Conservation (phyloP, 2,329 filamentous ascomycete species). For the Trichoderma aggressivum region DNA sequence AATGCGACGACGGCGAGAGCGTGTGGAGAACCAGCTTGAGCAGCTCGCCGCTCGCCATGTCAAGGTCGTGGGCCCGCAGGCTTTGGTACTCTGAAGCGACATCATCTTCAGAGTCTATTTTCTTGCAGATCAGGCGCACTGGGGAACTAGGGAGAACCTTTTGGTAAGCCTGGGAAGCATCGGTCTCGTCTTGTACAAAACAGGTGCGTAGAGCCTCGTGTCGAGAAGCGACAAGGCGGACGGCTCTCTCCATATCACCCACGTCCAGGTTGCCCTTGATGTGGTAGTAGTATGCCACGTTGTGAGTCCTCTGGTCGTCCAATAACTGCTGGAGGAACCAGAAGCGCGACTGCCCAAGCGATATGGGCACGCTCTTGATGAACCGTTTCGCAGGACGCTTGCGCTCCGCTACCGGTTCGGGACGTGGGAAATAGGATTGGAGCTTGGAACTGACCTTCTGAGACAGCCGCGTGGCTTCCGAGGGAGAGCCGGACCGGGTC, state of each 20-base stretch:
- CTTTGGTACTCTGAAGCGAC: constrained; percentile 31
- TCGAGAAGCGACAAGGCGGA: constrained; percentile 28
- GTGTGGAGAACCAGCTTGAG: constrained; percentile 34
- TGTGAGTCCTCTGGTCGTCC: constrained; percentile 39
- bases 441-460: not conserved
- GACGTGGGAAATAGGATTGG: no score
- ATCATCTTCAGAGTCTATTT: constrained; percentile 23
- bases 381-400: not conserved
- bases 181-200: constrained; percentile 25
- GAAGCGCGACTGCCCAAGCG: constrained; percentile 40
- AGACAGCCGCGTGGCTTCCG: not conserved
- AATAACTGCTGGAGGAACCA: constrained; percentile 37
- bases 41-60: constrained; percentile 33
- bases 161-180: constrained; percentile 25
- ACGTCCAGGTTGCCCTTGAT: constrained; percentile 34
- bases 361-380: constrained; percentile 30
- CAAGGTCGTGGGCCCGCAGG: constrained; percentile 30
- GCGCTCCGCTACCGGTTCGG: no score
- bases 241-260: constrained; percentile 31
- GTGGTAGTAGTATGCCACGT: constrained; percentile 33
- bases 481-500: no score
- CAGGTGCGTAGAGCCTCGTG: constrained; percentile 36
- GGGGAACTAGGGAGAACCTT: constrained; percentile 25
- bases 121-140: constrained; percentile 27
- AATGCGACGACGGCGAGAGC: constrained; percentile 32